Evolutionary conservation across 768 basidiomycete species (phyloP), one percentile per base, ranked within the genome.

Genomic region (Pleurotus salmoneostramineus): DNA sequence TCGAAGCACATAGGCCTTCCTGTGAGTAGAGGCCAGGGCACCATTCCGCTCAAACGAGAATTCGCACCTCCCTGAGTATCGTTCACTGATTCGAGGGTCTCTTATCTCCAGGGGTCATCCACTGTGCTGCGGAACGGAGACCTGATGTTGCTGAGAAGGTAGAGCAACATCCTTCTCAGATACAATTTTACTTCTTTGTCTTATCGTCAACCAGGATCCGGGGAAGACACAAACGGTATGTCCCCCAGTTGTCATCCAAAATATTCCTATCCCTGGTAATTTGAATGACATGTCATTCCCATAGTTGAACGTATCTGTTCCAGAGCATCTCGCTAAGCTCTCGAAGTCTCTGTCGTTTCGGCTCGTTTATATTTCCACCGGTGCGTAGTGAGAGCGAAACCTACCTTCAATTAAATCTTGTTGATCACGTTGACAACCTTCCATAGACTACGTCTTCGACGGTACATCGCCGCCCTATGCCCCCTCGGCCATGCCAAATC

Each of bases 91-190:
- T 42, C 17, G 14, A 48, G 36, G 57, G 35, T 15, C 42, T 49
- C 33, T 33, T 36, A 6, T 21, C 57, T 52, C 64, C 66, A 89
- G 88, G 89, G 85, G 84, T 98, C 40, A 85, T 98, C 12, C 96
- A 98, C 67, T 97, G 95, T 65, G 96, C 96, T 11, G 96, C 96
- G 2, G 95, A 98, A 72, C 75, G 96, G 60, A 77, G 95, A 45
- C 94, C 95, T 4, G 95, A 98, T 67, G 90, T 93, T 10, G 95
- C 93, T 57, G 93, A 96, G 70, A 89, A 89, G 75, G 94, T 91
- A 61, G 21, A 50, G 80, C 40, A 15, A 17, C 48, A 6, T 49
- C 15, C 21, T 31, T 68, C 44, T 27, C 33, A 31, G 37, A 61
- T 56, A 11, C 21, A 33, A 40, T 17, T 27, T 27, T 1, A 36